Conservation (phyloP, 495 filamentous ascomycete genomes). For the Aspergillus panamensis region DNA sequence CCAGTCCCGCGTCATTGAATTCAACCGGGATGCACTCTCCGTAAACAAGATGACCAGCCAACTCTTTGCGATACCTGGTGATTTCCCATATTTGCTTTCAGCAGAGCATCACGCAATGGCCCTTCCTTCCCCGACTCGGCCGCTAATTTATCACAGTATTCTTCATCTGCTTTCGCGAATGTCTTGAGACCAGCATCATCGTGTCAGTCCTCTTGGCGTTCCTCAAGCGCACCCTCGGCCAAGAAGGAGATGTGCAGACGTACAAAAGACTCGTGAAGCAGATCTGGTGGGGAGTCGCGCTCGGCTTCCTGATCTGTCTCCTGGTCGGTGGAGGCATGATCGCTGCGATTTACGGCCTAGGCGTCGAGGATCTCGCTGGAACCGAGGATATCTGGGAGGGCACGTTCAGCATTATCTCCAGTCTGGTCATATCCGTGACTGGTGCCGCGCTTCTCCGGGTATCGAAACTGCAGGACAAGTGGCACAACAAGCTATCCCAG, state of each 20-base stretch:
- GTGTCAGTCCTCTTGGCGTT: constrained; percentile 80
- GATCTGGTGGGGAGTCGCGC: constrained; percentile 66
- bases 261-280: constrained; percentile 71
- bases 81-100: too few species aligned
- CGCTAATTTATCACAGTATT: constrained; percentile 49
- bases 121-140: too few species aligned
- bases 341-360: constrained; percentile 72
- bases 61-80: too few species aligned
- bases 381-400: constrained; percentile 80
- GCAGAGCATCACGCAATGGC: too few species aligned
- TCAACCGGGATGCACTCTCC: too few species aligned
- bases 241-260: constrained; percentile 47
- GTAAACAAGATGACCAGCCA: too few species aligned
- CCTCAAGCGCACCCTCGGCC: constrained; percentile 71
- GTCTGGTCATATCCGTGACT: constrained; percentile 73
- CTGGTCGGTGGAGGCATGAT: constrained; percentile 70
- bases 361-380: constrained; percentile 58
- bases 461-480: constrained; percentile 80
- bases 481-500: constrained; percentile 72
- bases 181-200: constrained; percentile 74
- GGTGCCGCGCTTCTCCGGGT: constrained; percentile 77
- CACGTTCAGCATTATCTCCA: constrained; percentile 64
- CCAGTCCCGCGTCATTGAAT: too few species aligned
- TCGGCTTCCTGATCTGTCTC: constrained; percentile 65
- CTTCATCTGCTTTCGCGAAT: constrained; percentile 84